phyloP scores from a whole-genome alignment of 1,284 basidiomycete genomes.

The Amylostereum areolatum region DNA sequence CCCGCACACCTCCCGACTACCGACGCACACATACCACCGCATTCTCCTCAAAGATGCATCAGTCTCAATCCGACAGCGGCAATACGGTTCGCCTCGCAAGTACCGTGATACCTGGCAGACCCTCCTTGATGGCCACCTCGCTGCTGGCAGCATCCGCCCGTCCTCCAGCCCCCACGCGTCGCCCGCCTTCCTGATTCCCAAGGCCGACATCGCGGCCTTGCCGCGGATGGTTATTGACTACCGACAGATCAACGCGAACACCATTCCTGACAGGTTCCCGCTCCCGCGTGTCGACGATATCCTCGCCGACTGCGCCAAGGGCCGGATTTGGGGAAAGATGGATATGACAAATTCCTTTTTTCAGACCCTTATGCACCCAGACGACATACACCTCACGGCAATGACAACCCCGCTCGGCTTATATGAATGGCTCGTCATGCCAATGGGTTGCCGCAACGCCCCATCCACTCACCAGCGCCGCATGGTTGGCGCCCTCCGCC shows the following conservation, averaged over 20 bases:
- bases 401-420: conserved; percentile 31
- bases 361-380: conserved; percentile 30
- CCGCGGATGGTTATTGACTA: conserved; percentile 38
- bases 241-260: conserved; percentile 29
- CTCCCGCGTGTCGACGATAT: conserved; percentile 32
- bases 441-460: conserved; percentile 30
- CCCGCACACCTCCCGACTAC: conserved; percentile 13
- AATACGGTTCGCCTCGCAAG: conserved; percentile 19
- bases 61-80: conserved; percentile 12
- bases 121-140: conserved; percentile 20
- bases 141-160: conserved; percentile 24
- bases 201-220: conserved; percentile 25
- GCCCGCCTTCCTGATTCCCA: conserved; percentile 32
- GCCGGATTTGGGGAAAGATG: conserved; percentile 27
- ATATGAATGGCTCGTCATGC: conserved; percentile 39
- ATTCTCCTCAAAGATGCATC: conserved; percentile 20
- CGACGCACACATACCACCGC: conserved; percentile 18
- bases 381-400: conserved; percentile 30
- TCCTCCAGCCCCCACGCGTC: conserved; percentile 23
- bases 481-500: conserved; percentile 23
- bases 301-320: conserved; percentile 23
- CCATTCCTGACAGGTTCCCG: conserved; percentile 26
- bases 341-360: conserved; percentile 40
- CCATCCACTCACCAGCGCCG: conserved; percentile 30
- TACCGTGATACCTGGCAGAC: conserved; percentile 21